Base-by-base conservation (phyloP, 2,329 filamentous ascomycete genomes). In the Lachnellula subtilissima region DNA sequence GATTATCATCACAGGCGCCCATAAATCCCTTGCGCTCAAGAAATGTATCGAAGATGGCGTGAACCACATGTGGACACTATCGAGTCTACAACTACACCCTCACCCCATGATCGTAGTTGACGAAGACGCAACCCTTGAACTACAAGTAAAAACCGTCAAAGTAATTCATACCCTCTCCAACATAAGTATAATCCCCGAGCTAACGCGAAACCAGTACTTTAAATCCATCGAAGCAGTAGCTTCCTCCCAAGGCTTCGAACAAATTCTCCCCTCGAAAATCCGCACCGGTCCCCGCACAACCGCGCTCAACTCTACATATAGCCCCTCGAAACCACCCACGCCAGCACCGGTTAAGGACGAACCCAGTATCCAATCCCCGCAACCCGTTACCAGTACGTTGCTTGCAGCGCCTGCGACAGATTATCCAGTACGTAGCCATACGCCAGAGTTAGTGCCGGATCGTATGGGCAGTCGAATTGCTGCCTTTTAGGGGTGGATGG, bases 11-110 rank as follows among this genome's bases (percentile, higher is more conserved):
- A 83, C 89, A 1, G 90, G 90, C 22, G 84, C 88, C 45, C 88
- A 90, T 76, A 95, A 95, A 73, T 84, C 89, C 1, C 76, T 88
- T 36, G 90, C 90, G 28, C 74, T 95, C 60, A 87, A 92, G 71
- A 87, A 84, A 65, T 91, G 88, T 64, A 83, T 95, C 61, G 90
- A 95, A 71, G 86, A 87, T 55, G 87, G 87, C 32, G 82, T 95
- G 59, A 93, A 91, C 71, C 90, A 94, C 74, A 93, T 93, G 88
- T 95, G 90, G 89, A 93, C 90, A 1, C 79, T 94, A 6, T 93
- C 89, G 8, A 85, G 84, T 53, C 77, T 95, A 43, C 90, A 95
- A 70, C 75, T 93, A 60, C 90, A 94, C 71, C 86, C 84, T 3
- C 87, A 92, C 66, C 86, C 89, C 52, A 84, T 94, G 78, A 85